Evolutionary conservation across 1,284 basidiomycete species (phyloP), one percentile per base, ranked within the genome.

Genomic region (Wallemia hederae): DNA sequence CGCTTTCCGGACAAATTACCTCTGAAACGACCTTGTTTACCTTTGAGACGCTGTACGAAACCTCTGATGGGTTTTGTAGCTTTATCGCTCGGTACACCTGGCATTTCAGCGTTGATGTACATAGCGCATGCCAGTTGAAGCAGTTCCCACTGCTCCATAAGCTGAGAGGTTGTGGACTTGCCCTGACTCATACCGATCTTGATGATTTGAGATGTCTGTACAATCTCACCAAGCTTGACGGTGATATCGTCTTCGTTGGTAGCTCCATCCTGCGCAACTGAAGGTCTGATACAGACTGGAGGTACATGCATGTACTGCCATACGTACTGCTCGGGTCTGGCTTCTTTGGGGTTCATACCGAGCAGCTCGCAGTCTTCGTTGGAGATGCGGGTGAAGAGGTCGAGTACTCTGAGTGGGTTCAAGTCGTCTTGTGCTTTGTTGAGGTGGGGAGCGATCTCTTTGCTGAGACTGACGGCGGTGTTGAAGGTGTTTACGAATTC

Each of bases 231-330:
- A 17, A 99, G 78, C 69, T 98, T 98, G 65, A 94, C 88, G 0
- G 94, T 98, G 33, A 99, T 76, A 70, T 99, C 94, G 67, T 99
- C 94, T 73, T 99, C 94, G 68, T 97, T 99, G 27, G 75, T 76
- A 33, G 90, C 90, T 15, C 85, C 88, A 67, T 99, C 94, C 70
- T 98, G 94, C 0, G 86, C 84, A 0, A 99, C 94, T 2, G 90
- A 96, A 0, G 94, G 94, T 56, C 94, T 81, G 62, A 98, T 98
- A 69, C 88, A 94, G 39, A 96, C 90, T 0, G 94, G 94, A 22
- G 94, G 94, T 17, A 98, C 94, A 29, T 91, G 94, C 19, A 99
- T 82, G 71, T 98, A 98, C 71, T 97, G 92, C 94, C 94, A 99
- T 62, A 99, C 81, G 69, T 92, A 97, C 69, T 97, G 85, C 73